These are phyloP conservation scores for Ceratocystis eucalypticola DNA, from an alignment of 2,329 filamentous ascomycete species.

Conservation along the genomic window DNA sequence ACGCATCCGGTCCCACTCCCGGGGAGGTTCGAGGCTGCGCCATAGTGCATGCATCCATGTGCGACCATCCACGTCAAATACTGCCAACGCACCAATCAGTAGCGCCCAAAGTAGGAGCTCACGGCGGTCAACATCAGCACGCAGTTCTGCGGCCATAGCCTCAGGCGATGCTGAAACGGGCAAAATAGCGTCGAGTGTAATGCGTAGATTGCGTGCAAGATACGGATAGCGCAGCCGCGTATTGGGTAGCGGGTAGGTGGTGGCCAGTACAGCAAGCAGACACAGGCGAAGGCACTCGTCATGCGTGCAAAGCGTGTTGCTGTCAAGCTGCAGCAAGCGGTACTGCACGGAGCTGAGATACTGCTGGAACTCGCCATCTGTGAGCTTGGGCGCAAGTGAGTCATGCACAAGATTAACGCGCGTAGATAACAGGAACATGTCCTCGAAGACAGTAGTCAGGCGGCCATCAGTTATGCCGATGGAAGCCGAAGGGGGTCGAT, in stretches of 20 bases:
- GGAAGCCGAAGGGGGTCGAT: slow-evolving; percentile 1
- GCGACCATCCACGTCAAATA: slow-evolving; percentile 15
- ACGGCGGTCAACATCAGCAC: not conserved
- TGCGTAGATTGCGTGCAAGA: slow-evolving; percentile 13
- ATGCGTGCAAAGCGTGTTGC: slow-evolving; percentile 7
- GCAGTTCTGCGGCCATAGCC: not conserved
- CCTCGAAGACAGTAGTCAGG: slow-evolving; percentile 17
- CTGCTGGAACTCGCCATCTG: slow-evolving; percentile 16
- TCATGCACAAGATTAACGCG: slow-evolving; percentile 17
- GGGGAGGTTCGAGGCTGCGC: slow-evolving; percentile 14
- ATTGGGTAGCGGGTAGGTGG: slow-evolving; percentile 17
- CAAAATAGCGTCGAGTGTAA: slow-evolving; percentile 14
- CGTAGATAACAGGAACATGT: slow-evolving; percentile 15
- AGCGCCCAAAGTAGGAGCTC: slow-evolving; percentile 16
- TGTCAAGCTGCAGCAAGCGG: slow-evolving; percentile 15
- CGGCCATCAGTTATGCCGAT: slow-evolving; percentile 13
- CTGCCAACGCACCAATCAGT: slow-evolving; percentile 15
- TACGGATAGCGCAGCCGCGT: slow-evolving; percentile 17
- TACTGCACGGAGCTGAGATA: slow-evolving; percentile 17
- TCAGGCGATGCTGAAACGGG: not conserved
- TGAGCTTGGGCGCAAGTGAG: slow-evolving; percentile 13
- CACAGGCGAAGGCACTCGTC: slow-evolving; percentile 17
- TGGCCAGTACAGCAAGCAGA: slow-evolving; percentile 17
- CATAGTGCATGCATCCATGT: slow-evolving; percentile 18
- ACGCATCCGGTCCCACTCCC: slow-evolving; percentile 15